Evolutionary conservation across 495 filamentous ascomycete species (phyloP).

Genomic region (Margaritispora aquatica): DNA sequence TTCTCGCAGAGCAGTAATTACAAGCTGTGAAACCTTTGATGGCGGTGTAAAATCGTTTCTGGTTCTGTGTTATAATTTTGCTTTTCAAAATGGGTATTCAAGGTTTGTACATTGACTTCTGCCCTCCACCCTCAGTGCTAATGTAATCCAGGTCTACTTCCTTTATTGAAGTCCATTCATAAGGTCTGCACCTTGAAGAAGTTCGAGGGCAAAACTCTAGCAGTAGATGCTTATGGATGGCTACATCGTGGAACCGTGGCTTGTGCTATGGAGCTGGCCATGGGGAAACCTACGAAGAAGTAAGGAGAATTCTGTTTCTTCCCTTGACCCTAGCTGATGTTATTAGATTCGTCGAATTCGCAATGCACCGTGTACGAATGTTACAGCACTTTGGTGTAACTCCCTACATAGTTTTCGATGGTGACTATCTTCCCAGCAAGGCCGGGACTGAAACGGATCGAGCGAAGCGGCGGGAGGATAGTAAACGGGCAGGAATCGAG

Average conservation of each 20-base stretch:
- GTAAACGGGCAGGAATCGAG: slow-evolving; percentile 67
- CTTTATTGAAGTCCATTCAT: slow-evolving; percentile 92
- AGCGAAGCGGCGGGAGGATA: slow-evolving; percentile 62
- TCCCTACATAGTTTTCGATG: slow-evolving; percentile 94
- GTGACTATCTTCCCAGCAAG: slow-evolving; percentile 92
- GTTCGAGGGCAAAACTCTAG: slow-evolving; percentile 82
- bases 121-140: slow-evolving; percentile 12
- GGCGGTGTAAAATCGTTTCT: slow-evolving; percentile 14
- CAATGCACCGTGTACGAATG: slow-evolving; percentile 87
- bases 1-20: background rate
- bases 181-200: slow-evolving; percentile 80
- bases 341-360: slow-evolving; percentile 81
- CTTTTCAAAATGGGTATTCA: slow-evolving; percentile 25
- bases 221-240: slow-evolving; percentile 97
- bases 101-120: slow-evolving; percentile 12
- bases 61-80: slow-evolving; percentile 2
- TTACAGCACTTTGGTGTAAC: slow-evolving; percentile 84
- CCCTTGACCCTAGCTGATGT: slow-evolving; percentile 11
- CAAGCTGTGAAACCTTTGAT: background rate
- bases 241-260: slow-evolving; percentile 88
- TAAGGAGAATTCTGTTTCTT: slow-evolving; percentile 33
- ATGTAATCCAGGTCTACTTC: slow-evolving; percentile 69
- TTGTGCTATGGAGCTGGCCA: slow-evolving; percentile 86
- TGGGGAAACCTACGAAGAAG: slow-evolving; percentile 83
- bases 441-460: slow-evolving; percentile 79